These are phyloP conservation scores for Amanita inopinata DNA, from an alignment of 768 basidiomycete species.

Conservation along the genomic window DNA sequence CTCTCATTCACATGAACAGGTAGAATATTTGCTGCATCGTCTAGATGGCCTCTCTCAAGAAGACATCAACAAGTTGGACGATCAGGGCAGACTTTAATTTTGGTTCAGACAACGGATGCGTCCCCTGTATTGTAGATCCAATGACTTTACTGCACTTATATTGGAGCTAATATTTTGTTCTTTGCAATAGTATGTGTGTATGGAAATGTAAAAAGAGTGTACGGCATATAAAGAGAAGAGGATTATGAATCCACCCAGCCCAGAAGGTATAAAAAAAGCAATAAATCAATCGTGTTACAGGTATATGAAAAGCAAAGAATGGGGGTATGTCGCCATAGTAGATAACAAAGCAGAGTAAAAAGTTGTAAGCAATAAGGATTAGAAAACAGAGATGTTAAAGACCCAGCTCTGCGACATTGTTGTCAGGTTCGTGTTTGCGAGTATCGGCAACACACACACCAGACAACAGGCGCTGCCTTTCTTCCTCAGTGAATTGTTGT, in stretches of 20 bases:
- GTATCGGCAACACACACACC: slow-evolving; percentile 31
- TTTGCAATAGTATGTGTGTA: slow-evolving; percentile 4
- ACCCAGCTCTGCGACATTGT: slow-evolving; percentile 12
- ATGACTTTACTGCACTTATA: no score
- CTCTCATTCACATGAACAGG: slow-evolving; percentile 34
- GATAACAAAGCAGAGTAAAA: slow-evolving; percentile 1
- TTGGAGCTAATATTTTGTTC: background rate
- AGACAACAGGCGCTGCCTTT: slow-evolving; percentile 63
- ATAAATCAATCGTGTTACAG: slow-evolving; percentile 9
- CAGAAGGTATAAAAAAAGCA: slow-evolving; percentile 11
- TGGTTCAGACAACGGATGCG: no score
- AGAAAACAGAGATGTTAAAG: slow-evolving; percentile 11
- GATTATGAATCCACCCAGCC: slow-evolving; percentile 14
- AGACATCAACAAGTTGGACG: slow-evolving; percentile 60
- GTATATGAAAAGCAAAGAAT: slow-evolving; percentile 11
- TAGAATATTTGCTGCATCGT: slow-evolving; percentile 89
- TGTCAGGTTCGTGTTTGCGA: background rate
- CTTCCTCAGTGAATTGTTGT: slow-evolving; percentile 64
- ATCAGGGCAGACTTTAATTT: background rate
- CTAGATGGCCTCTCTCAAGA: slow-evolving; percentile 77
- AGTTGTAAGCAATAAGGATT: background rate
- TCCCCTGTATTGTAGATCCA: no score
- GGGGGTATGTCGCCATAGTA: slow-evolving; percentile 11
- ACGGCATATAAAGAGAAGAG: slow-evolving; percentile 8
- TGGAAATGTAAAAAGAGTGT: slow-evolving; percentile 4